Conservation (phyloP, 805 yeast species). For the Candida mattraensis region DNA sequence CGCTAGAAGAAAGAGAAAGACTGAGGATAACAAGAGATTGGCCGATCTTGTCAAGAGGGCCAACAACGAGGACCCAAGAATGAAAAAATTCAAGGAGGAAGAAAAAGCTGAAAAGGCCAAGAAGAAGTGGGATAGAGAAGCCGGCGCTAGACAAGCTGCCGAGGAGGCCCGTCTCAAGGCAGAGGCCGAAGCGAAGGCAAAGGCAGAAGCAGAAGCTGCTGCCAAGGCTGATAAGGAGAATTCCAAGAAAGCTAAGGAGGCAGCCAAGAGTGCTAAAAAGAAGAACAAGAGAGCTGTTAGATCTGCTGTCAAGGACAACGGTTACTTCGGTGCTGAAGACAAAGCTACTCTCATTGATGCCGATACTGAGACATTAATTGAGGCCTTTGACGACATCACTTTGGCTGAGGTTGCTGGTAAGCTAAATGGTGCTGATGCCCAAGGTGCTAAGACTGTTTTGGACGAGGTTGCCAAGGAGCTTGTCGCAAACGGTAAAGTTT, state of each 20-base stretch:
- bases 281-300: conserved; percentile 65
- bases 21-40: conserved; percentile 91
- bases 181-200: conserved; percentile 84
- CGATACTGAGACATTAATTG: conserved; percentile 79
- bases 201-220: conserved; percentile 73
- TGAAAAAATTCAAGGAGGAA: conserved; percentile 86
- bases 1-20: conserved; percentile 95
- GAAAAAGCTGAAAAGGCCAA: conserved; percentile 94
- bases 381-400: conserved; percentile 74
- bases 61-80: conserved; percentile 89
- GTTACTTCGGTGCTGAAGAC: conserved; percentile 78
- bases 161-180: conserved; percentile 84
- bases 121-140: conserved; percentile 97
- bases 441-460: conserved; percentile 58
- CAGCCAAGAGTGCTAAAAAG: conserved; percentile 97
- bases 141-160: conserved; percentile 95
- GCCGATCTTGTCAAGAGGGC: conserved; percentile 87
- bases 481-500: conserved; percentile 52
- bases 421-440: conserved; percentile 56
- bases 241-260: conserved; percentile 84
- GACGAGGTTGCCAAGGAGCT: conserved; percentile 54
- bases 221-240: conserved; percentile 59
- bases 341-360: conserved; percentile 68
- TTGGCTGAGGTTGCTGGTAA: conserved; percentile 73
- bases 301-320: conserved; percentile 76